phyloP scores from a whole-genome alignment of 345 rosid genomes.

The Draba incana region DNA sequence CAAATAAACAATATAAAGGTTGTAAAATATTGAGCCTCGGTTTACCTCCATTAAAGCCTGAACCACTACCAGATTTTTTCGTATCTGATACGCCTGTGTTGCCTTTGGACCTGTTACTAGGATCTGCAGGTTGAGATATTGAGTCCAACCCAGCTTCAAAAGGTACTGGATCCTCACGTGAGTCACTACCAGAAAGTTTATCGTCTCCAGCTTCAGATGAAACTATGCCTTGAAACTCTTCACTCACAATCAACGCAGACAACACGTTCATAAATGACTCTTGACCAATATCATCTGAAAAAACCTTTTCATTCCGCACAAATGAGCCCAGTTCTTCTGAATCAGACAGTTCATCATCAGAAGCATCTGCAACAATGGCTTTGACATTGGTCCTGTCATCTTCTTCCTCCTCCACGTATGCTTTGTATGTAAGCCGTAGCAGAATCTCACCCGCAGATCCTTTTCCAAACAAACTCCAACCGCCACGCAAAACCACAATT shows the following conservation, averaged over 20 bases:
- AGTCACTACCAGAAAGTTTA: slow-evolving; percentile 46
- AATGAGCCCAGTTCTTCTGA: slow-evolving; percentile 50
- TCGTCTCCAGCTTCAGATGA: slow-evolving; percentile 64
- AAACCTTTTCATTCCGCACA: slow-evolving; percentile 34
- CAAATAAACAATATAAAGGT: not conserved
- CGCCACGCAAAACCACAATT: slow-evolving; percentile 63
- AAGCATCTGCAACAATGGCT: slow-evolving; percentile 50
- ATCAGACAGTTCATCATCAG: slow-evolving; percentile 72
- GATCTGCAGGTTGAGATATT: slow-evolving; percentile 36
- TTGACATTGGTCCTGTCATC: slow-evolving; percentile 53
- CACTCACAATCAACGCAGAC: slow-evolving; percentile 80
- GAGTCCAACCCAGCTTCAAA: slow-evolving; percentile 43
- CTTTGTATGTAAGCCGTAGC: slow-evolving; percentile 84
- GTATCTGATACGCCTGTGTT: not conserved
- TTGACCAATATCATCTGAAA: slow-evolving; percentile 49
- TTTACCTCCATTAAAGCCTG: slow-evolving; percentile 23
- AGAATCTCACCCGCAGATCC: slow-evolving; percentile 74
- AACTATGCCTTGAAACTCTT: slow-evolving; percentile 88
- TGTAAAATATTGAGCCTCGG: not conserved
- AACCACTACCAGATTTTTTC: slow-evolving; percentile 16
- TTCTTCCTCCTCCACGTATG: slow-evolving; percentile 91
- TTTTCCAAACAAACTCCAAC: slow-evolving; percentile 69
- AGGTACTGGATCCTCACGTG: slow-evolving; percentile 38
- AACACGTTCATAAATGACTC: slow-evolving; percentile 85
- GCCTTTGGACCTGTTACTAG: slow-evolving; percentile 9